Percentiles rank a stretch among this genome's conserved stretches.
phyloP scores from a whole-genome alignment of 208 protist species.

The Plasmodiophora brassicae region DNA sequence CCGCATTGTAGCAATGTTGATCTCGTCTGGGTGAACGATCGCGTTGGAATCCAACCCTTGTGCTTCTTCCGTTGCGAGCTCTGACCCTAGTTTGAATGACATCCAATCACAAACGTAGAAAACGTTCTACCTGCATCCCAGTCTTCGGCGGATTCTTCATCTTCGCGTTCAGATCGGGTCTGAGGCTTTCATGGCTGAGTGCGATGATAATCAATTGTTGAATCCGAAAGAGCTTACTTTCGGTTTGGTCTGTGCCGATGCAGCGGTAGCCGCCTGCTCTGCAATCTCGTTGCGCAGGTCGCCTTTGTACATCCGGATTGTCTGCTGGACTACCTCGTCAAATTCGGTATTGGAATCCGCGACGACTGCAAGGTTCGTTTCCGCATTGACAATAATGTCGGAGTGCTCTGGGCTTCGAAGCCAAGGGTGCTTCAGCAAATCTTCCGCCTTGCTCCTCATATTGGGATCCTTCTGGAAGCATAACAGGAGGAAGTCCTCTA shows the following conservation, averaged over 20 bases:
- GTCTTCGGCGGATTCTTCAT: not conserved
- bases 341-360: not conserved
- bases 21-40: not conserved
- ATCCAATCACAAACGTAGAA: not conserved
- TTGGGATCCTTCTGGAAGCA: conserved; percentile 73
- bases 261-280: not conserved
- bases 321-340: not conserved
- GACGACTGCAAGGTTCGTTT: not conserved
- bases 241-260: no score
- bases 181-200: no score
- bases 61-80: not conserved
- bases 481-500: conserved; percentile 67
- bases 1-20: no score
- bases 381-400: not conserved
- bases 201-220: no score
- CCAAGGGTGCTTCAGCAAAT: conserved; percentile 64
- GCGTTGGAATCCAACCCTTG: not conserved
- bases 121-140: not conserved
- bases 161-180: not conserved
- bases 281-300: not conserved
- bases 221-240: no score
- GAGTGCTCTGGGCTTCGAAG: not conserved
- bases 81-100: not conserved
- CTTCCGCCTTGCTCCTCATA: conserved; percentile 56
- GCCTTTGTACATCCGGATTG: not conserved